Evolutionary conservation across 148 eudicot genomes (phyloP).

Genomic region (Selenicereus undatus): DNA sequence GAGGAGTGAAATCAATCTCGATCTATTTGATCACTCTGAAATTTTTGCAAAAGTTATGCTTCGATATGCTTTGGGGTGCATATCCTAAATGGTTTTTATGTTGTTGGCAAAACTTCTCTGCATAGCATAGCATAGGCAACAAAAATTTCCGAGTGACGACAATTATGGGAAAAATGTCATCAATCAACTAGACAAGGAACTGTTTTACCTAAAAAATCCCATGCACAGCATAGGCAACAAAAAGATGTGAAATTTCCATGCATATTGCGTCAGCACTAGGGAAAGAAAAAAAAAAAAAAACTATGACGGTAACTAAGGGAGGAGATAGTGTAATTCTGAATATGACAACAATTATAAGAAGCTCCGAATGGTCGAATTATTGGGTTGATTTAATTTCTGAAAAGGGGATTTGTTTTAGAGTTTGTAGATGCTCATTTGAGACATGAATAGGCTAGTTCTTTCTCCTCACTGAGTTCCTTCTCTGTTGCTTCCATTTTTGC

Average conservation of each 20-base stretch:
- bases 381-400: not conserved
- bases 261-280: not conserved
- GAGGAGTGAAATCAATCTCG: too few species aligned
- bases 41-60: too few species aligned
- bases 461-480: constrained; percentile 63
- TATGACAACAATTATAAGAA: not conserved
- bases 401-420: not conserved
- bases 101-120: not conserved
- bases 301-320: too few species aligned
- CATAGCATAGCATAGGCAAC: too few species aligned
- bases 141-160: too few species aligned
- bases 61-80: not conserved
- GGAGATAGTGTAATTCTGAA: too few species aligned
- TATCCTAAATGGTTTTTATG: not conserved
- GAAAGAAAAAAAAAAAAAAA: too few species aligned
- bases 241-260: not conserved
- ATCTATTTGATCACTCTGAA: too few species aligned
- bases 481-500: constrained; percentile 61
- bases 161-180: too few species aligned
- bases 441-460: constrained; percentile 52
- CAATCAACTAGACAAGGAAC: not conserved
- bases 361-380: not conserved
- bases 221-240: not conserved
- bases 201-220: not conserved
- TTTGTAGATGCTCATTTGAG: constrained; percentile 21